phyloP scores from a whole-genome alignment of 2,329 filamentous ascomycete species.

The Cladobotryum mycophilum region DNA sequence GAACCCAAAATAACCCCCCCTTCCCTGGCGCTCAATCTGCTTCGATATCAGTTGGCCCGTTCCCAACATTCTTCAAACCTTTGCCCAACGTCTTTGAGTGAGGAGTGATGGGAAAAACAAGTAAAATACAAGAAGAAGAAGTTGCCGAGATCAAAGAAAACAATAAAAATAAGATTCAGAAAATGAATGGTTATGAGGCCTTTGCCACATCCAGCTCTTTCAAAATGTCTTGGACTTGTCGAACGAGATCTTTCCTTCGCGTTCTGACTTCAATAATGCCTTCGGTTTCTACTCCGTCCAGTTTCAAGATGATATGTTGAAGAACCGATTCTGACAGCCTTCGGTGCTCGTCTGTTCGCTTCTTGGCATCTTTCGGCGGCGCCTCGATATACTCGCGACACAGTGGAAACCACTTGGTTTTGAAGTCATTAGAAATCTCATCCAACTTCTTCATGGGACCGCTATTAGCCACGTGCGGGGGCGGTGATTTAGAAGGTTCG shows the following conservation, averaged over 20 bases:
- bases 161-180: background rate
- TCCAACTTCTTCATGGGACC: constrained; percentile 52
- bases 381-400: constrained; percentile 55
- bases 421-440: constrained; percentile 59
- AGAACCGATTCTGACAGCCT: constrained; percentile 69
- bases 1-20: background rate
- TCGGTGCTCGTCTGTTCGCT: constrained; percentile 67
- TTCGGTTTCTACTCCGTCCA: constrained; percentile 69
- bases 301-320: constrained; percentile 68
- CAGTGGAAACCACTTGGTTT: constrained; percentile 56
- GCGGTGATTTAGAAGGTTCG: constrained; percentile 20
- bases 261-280: constrained; percentile 59
- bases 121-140: background rate
- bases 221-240: constrained; percentile 61
- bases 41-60: background rate
- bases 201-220: constrained; percentile 53
- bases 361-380: constrained; percentile 61
- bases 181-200: constrained; percentile 13
- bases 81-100: background rate
- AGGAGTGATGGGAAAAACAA: background rate
- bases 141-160: background rate
- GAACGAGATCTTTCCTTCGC: constrained; percentile 66
- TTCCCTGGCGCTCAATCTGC: background rate
- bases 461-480: constrained; percentile 26
- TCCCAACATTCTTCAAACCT: background rate